Conservation (phyloP, 2,329 filamentous ascomycete species). For the Neofusicoccum sp. region DNA sequence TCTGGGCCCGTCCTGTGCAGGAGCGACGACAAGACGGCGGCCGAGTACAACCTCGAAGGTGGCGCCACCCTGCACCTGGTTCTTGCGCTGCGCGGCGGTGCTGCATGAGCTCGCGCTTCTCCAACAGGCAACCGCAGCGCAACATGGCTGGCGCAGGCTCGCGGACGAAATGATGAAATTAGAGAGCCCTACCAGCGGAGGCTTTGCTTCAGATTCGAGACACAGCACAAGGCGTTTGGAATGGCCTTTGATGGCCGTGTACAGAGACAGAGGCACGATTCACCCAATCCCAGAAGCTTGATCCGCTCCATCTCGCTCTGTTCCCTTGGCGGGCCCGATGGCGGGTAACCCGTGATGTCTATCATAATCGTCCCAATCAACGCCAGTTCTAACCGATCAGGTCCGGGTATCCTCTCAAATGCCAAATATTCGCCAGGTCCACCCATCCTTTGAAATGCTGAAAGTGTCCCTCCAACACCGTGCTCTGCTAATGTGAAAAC, state of each 20-base stretch:
- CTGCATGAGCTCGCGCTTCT: not conserved
- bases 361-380: not conserved
- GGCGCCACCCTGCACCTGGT: slow-evolving; percentile 94
- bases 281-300: not conserved
- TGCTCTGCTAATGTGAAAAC: not conserved
- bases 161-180: not conserved
- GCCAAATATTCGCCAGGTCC: not conserved
- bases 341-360: not conserved
- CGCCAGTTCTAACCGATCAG: not conserved
- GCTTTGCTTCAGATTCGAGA: not conserved
- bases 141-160: not conserved
- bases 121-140: not conserved
- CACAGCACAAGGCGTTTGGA: not conserved
- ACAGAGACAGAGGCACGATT: not conserved
- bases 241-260: not conserved
- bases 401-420: slow-evolving; percentile 6
- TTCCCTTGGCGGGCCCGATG: no score
- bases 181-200: not conserved
- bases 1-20: slow-evolving; percentile 48
- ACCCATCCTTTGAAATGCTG: not conserved
- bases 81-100: slow-evolving; percentile 83
- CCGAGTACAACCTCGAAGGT: slow-evolving; percentile 85
- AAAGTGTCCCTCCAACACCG: not conserved
- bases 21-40: slow-evolving; percentile 91
- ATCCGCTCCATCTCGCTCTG: not conserved